Evolutionary conservation across 2,329 filamentous ascomycete species (phyloP), one percentile per base, ranked within the genome.

Genomic region (Alternaria sp.): DNA sequence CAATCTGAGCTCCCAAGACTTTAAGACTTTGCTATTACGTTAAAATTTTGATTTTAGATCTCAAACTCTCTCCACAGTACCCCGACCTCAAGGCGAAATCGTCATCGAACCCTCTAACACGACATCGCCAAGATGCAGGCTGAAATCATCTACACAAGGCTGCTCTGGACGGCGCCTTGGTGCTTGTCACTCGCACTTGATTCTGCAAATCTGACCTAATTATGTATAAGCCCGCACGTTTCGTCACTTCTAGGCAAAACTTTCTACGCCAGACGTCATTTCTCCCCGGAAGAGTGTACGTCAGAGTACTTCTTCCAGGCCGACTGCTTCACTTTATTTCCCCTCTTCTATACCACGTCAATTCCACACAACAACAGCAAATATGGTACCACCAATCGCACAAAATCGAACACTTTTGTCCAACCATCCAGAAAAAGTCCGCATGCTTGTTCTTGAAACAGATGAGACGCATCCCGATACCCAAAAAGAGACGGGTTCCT

Each of bases 391-490:
- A 17, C 66, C 66, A 13, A 64, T 63, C 50, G 66, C 70, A 24
- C 59, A 66, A n/a, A 63, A 60, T 10, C 51, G 51, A n/a, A 58
- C 51, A 17, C 61, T 72, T 1, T 41, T 62, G 9, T 72, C 69
- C 17, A 50, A 67, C 41, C 72, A 72, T 28, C 60, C 68, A 1
- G 70, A 75, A 10, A 77, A 72, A 41, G 72, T 80, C 39, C 78
- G 79, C 61, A 80, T 82, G 70, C 76, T 87, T 53, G 84, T 88
- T 57, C 80, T 88, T 7, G 85, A 88, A 71, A 87, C 85, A 0
- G 85, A 88, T 64, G 77, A 81, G 54, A 80, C 84, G 26, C 82
- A 86, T 61, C 81, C 82, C 11, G 79, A 85, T 7, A 85, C 83
- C 1, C 70, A 81, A 44, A 67, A 77, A 17, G 77, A 81, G 44